Percentiles rank a stretch among this genome's conserved stretches.
Conservation (phyloP, 305 asterid species). For the Fraxinus platypoda region DNA sequence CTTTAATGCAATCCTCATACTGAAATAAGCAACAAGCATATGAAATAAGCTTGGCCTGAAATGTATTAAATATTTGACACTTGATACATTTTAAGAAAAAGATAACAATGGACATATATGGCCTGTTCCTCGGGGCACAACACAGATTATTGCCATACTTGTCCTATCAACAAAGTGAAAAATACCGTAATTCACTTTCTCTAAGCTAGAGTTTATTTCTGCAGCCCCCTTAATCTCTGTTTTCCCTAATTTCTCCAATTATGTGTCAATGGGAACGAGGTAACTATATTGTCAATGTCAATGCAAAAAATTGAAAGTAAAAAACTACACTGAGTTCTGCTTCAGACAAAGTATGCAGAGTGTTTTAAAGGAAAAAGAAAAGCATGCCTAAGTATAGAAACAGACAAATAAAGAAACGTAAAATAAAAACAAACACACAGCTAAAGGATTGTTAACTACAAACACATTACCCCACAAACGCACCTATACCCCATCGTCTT, state of each 20-base stretch:
- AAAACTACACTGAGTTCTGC: background rate
- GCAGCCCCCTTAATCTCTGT: background rate
- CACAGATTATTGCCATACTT: background rate
- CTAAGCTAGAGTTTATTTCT: background rate
- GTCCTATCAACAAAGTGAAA: background rate
- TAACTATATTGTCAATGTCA: background rate
- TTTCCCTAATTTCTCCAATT: background rate
- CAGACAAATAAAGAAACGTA: background rate
- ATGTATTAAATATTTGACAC: background rate
- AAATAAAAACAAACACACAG: background rate
- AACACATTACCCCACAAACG: background rate
- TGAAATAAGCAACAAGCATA: slow-evolving; percentile 21
- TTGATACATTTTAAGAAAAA: background rate
- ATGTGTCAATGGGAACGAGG: background rate
- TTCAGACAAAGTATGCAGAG: background rate
- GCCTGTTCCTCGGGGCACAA: background rate
- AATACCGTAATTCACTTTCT: background rate
- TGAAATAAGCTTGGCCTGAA: background rate
- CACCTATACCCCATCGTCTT: background rate
- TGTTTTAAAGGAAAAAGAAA: background rate
- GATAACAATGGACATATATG: background rate
- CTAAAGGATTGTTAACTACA: background rate
- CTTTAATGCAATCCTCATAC: slow-evolving; percentile 82
- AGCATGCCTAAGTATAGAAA: background rate
- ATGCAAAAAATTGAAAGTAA: background rate